A percentile compares a stretch with the other conserved stretches of the same genome.
These are phyloP conservation scores for Trichoderma aggressivum DNA, from an alignment of 2,329 filamentous ascomycete genomes.

Conservation along the genomic window DNA sequence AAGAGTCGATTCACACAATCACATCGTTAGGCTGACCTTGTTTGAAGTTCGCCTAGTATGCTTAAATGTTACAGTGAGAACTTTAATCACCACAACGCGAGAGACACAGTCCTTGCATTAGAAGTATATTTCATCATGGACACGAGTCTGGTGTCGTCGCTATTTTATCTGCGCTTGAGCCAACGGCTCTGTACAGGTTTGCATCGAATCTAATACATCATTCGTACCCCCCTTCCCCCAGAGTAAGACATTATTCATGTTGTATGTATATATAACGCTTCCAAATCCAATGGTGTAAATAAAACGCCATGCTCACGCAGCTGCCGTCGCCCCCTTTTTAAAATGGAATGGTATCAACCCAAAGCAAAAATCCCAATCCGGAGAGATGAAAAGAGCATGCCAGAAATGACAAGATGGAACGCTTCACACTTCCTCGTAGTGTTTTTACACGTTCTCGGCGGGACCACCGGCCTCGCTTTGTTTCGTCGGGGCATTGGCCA, in stretches of 20 bases:
- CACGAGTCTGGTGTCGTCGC: background rate
- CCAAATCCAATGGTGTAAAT: background rate
- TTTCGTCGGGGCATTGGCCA: conserved; percentile 34
- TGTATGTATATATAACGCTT: background rate
- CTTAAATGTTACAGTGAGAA: background rate
- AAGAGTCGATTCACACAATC: background rate
- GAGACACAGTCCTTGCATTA: background rate
- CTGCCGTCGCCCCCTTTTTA: background rate
- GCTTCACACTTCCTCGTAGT: background rate
- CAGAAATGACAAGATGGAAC: background rate
- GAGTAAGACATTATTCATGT: conserved; percentile 11
- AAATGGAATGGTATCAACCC: conserved; percentile 8
- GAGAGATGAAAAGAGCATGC: background rate
- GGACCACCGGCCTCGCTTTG: conserved; percentile 26
- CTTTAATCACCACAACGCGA: background rate
- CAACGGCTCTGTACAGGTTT: background rate
- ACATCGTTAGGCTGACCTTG: background rate
- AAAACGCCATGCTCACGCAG: conserved; percentile 9
- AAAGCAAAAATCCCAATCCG: background rate
- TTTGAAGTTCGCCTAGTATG: background rate
- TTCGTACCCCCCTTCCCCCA: background rate
- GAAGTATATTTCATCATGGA: background rate
- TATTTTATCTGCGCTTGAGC: background rate
- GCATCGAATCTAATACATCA: background rate
- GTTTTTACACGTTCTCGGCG: conserved; percentile 20